Base-by-base conservation (phyloP, 1,139 yeast species). In the Candida glucosophila region DNA sequence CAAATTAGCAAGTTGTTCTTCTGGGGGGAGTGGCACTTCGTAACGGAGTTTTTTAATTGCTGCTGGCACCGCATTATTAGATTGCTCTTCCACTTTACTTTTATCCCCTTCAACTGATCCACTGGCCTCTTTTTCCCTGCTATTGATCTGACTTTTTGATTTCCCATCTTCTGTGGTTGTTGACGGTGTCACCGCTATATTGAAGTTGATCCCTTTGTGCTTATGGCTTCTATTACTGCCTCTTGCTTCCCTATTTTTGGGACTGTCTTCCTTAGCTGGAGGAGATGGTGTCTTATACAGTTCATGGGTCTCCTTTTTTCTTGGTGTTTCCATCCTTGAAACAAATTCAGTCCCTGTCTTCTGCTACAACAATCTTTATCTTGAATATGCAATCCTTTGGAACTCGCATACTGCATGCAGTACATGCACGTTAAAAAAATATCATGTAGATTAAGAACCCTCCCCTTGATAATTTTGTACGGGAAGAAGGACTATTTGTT, bases 1-100 rank as follows among this genome's bases (percentile, higher is more conserved):
- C 32, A 62, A 42, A 4, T 36, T 30, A 7, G 32, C 33, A 13
- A 63, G 44, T 24, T 54, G 55, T 14, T 49, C 55, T 12, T 43
- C 34, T 19, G 49, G 51, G 1, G 68, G 68, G 8, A 61, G 35
- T 2, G 56, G 49, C 5, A 53, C 29, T 24, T 56, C 59, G 23
- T 37, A 47, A 27, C 44, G 40, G 10, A 44, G 35, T 4, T 44
- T 52, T n/a, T 32, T 29, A 8, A 21, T 4, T 5, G 29, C 25
- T 8, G 28, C 20, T 7, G 26, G 30, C 6, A 16, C 18, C 8
- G 18, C 8, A n/a, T n/a, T 16, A 8, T n/a, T n/a, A 16, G 18
- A 16, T 8, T 8, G 18, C 18, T 16, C 8, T 16, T n/a, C 18
- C n/a, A n/a, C 9, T 16, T 16, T n/a, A 8, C 18, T 16, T 16